Percentiles rank a stretch among this genome's conserved stretches.
phyloP scores from a whole-genome alignment of 345 rosid genomes.

The Eucalyptus pauciflora region DNA sequence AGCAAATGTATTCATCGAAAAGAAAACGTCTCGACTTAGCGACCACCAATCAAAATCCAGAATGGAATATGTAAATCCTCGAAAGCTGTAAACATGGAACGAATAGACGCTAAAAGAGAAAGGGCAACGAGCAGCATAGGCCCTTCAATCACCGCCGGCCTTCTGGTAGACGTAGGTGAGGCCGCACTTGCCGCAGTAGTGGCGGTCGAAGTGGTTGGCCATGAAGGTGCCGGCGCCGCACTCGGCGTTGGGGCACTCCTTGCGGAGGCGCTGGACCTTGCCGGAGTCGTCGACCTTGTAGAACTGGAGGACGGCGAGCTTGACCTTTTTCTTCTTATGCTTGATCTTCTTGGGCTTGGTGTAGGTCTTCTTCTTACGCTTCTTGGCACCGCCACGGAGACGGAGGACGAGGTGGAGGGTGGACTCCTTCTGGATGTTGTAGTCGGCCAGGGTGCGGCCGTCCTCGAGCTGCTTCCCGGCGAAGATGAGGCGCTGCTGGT shows the following conservation, averaged over 20 bases:
- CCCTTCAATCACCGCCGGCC: slow-evolving; percentile 39
- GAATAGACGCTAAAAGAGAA: not conserved
- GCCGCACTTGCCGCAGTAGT: slow-evolving; percentile 61
- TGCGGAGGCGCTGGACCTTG: slow-evolving; percentile 54
- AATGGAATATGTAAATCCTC: not conserved
- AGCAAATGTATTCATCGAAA: not conserved
- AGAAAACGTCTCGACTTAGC: not conserved
- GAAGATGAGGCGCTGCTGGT: slow-evolving; percentile 53
- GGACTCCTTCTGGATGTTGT: slow-evolving; percentile 66
- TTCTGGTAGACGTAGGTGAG: slow-evolving; percentile 48
- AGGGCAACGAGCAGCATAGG: not conserved
- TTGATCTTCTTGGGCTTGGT: slow-evolving; percentile 68
- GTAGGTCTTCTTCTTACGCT: slow-evolving; percentile 73
- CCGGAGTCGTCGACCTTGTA: slow-evolving; percentile 54
- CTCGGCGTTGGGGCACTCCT: slow-evolving; percentile 53
- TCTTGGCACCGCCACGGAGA: slow-evolving; percentile 61
- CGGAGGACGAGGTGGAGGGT: slow-evolving; percentile 66
- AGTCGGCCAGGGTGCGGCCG: slow-evolving; percentile 62
- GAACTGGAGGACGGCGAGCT: slow-evolving; percentile 52
- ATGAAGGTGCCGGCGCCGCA: slow-evolving; percentile 67
- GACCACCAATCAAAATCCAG: not conserved
- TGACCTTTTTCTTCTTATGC: slow-evolving; percentile 63
- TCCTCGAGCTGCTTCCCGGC: slow-evolving; percentile 66
- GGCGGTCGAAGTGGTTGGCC: slow-evolving; percentile 64
- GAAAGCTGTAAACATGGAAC: not conserved